These are phyloP conservation scores for Clohesyomyces aquaticus DNA, from an alignment of 495 filamentous ascomycete genomes.

Conservation along the genomic window DNA sequence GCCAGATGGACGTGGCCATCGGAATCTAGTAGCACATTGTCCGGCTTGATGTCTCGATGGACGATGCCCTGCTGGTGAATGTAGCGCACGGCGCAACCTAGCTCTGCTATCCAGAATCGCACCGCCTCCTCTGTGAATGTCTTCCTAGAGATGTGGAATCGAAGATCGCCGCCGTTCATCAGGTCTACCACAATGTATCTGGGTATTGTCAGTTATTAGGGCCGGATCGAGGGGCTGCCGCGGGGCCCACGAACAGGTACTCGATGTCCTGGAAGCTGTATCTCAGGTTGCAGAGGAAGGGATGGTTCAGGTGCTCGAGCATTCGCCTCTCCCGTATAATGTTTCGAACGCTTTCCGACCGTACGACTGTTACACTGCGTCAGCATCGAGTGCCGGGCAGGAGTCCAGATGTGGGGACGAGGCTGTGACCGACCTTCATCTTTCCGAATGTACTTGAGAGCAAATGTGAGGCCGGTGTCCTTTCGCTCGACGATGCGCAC, in stretches of 20 bases:
- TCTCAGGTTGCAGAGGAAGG: constrained; percentile 96
- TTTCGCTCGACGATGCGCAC: constrained; percentile 98
- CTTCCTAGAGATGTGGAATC: constrained; percentile 97
- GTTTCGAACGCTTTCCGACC: constrained; percentile 95
- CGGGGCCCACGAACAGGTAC: constrained; percentile 76
- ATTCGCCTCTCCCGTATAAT: constrained; percentile 96
- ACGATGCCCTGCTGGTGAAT: constrained; percentile 92
- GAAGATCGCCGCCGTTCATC: constrained; percentile 96
- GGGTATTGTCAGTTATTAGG: constrained; percentile 27
- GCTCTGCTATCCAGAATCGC: constrained; percentile 92
- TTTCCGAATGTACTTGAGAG: constrained; percentile 97
- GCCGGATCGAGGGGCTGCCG: neutral
- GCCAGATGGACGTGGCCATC: constrained; percentile 97
- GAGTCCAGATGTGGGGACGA: constrained; percentile 6
- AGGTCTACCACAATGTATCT: constrained; percentile 98
- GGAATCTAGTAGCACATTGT: constrained; percentile 91
- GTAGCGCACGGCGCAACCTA: constrained; percentile 90
- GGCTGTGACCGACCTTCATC: constrained; percentile 77
- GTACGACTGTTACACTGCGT: constrained; percentile 69
- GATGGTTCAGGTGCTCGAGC: constrained; percentile 96
- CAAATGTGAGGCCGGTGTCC: constrained; percentile 91
- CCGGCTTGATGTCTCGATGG: constrained; percentile 94
- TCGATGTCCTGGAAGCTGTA: constrained; percentile 99
- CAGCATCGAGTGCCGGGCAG: constrained; percentile 26
- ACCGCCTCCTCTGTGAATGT: constrained; percentile 98